Evolutionary conservation across 306 rosid species (phyloP), one percentile per base, ranked within the genome.

Genomic region (Quercus wislizeni): DNA sequence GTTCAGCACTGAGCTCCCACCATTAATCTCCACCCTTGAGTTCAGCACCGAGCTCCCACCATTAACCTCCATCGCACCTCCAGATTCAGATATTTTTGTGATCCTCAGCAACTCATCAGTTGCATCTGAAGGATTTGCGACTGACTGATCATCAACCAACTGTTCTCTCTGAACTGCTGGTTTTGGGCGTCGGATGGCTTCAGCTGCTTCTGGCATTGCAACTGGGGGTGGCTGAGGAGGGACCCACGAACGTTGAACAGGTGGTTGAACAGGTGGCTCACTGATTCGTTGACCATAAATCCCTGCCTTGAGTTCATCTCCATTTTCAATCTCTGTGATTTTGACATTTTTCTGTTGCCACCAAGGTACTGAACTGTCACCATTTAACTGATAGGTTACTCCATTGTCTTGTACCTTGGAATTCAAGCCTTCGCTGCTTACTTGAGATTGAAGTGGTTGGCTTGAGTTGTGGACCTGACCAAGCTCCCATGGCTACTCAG

Each of bases 171-270:
- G 96, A 49, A 33, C 90, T 4, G 58, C 62, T 19, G 87, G 78
- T 82, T 96, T 96, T 23, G 94, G 98, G 71, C 98, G 88, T 62
- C 98, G 85, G 88, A 91, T 96, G 46, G 98, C 97, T 85, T 93
- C 98, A 18, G 97, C 99, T 46, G 97, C 98, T 81, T 76, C 97
- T 0, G 98, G 65, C 92, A 96, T 84, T 21, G 84, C 94, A 55
- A 93, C 87, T 1, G 97, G 96, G 49, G 98, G 99, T 55, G 98
- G 94, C 87, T 87, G 98, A 76, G 99, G 98, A 71, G 99, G 98
- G 82, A 91, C 98, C 99, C 99, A 96, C 5, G 56, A 27, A 4
- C 96, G 96, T 75, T 82, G 88, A 72, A 85, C 69, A 3, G 93
- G 87, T 41, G 55, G 88, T 75, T 82, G 88, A 72, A 85, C 69